A percentile compares a stretch with the other conserved stretches of the same genome.
Evolutionary conservation across 495 filamentous ascomycete species (phyloP).

Genomic region (Penicillium daleae): DNA sequence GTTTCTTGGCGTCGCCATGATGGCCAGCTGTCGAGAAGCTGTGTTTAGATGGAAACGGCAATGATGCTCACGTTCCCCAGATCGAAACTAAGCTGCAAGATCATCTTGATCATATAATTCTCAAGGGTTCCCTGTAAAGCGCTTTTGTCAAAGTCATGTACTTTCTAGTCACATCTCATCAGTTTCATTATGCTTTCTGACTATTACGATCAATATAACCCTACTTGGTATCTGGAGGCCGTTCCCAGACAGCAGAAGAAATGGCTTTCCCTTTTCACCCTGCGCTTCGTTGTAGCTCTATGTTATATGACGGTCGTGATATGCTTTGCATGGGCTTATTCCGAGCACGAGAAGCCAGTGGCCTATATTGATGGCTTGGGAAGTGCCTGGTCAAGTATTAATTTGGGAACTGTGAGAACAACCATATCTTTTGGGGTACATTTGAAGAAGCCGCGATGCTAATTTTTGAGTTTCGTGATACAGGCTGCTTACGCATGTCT

Average conservation of each 20-base stretch:
- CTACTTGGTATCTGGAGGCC: conserved; percentile 20
- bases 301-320: conserved; percentile 17
- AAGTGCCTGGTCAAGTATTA: conserved; percentile 11
- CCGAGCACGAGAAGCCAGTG: conserved; percentile 12
- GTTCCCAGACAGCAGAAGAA: conserved; percentile 20
- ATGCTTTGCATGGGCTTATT: conserved; percentile 25
- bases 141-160: background rate
- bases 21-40: conserved; percentile 12
- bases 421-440: background rate
- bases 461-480: background rate
- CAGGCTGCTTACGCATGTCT: conserved; percentile 21
- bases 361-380: conserved; percentile 23
- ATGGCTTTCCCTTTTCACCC: conserved; percentile 22
- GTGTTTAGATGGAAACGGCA: conserved; percentile 16
- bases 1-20: conserved; percentile 21
- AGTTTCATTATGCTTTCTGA: conserved; percentile 3
- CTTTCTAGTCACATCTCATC: background rate
- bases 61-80: conserved; percentile 12
- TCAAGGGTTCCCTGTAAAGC: background rate
- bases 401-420: conserved; percentile 20
- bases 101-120: background rate
- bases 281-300: conserved; percentile 20
- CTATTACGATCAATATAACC: conserved; percentile 2
- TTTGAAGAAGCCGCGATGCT: background rate
- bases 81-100: conserved; percentile 3